These are phyloP conservation scores for Aureobasidium musti DNA, from an alignment of 2,329 filamentous ascomycete genomes.

Conservation along the genomic window DNA sequence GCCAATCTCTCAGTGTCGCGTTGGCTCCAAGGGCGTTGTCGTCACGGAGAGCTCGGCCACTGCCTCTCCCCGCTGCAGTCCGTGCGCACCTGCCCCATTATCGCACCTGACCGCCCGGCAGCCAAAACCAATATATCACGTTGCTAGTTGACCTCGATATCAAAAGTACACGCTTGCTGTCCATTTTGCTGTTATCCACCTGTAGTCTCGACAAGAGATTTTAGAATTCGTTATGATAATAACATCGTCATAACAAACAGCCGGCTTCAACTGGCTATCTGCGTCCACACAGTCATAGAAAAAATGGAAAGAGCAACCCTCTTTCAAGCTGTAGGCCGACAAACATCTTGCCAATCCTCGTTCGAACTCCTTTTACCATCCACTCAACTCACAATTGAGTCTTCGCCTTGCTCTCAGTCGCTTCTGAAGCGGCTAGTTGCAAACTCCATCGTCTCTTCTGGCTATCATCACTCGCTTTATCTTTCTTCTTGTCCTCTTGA, in stretches of 20 bases:
- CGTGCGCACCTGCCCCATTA: not conserved
- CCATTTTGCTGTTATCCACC: not conserved
- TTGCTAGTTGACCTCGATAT: not conserved
- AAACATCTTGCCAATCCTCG: constrained; percentile 15
- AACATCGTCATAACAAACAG: not conserved
- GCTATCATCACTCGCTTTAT: constrained; percentile 26
- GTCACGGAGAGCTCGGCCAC: constrained; percentile 24
- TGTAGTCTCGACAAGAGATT: too few relatives aligned
- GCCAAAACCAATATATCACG: not conserved
- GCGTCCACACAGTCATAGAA: not conserved
- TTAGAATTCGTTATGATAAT: not conserved
- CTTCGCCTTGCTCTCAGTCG: not conserved
- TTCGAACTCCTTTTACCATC: not conserved
- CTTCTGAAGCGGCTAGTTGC: not conserved
- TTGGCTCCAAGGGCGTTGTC: constrained; percentile 28
- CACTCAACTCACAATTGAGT: not conserved
- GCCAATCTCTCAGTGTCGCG: not conserved
- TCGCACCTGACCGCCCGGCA: constrained; percentile 12
- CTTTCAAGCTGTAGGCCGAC: constrained; percentile 5
- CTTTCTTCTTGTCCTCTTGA: constrained; percentile 3
- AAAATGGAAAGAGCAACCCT: constrained; percentile 25
- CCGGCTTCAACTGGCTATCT: not conserved
- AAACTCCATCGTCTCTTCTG: not conserved
- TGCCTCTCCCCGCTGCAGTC: constrained; percentile 16
- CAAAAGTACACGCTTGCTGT: not conserved